A percentile compares a stretch with the other conserved stretches of the same genome.
phyloP scores from a whole-genome alignment of 495 filamentous ascomycete species.

The Penicillium parvum region DNA sequence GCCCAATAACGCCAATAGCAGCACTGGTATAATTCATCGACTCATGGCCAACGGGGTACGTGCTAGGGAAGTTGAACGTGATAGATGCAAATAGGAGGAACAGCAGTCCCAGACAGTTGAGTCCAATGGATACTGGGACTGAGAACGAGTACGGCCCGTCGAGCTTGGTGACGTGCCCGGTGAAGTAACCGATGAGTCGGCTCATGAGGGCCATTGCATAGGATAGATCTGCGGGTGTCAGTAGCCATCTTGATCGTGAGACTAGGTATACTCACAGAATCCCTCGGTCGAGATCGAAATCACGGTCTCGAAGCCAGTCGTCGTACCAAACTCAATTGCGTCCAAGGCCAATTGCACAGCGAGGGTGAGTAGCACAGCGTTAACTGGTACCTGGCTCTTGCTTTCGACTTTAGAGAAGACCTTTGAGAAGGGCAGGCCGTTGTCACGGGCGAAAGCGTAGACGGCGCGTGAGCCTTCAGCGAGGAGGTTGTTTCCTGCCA shows the following conservation, averaged over 20 bases:
- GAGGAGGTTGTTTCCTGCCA: slow-evolving; percentile 39
- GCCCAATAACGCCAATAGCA: slow-evolving; percentile 49
- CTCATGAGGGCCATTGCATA: slow-evolving; percentile 53
- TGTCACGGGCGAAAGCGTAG: slow-evolving; percentile 47
- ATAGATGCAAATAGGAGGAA: slow-evolving; percentile 52
- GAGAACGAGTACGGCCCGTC: slow-evolving; percentile 34
- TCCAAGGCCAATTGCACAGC: slow-evolving; percentile 52
- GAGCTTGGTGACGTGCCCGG: slow-evolving; percentile 35
- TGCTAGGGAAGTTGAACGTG: slow-evolving; percentile 55
- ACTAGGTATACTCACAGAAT: slow-evolving; percentile 43
- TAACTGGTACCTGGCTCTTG: slow-evolving; percentile 42
- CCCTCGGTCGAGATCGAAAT: slow-evolving; percentile 54
- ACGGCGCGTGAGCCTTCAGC: slow-evolving; percentile 43
- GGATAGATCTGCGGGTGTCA: slow-evolving; percentile 44
- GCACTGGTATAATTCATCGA: slow-evolving; percentile 60
- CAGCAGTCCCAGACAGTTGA: slow-evolving; percentile 49
- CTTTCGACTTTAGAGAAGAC: slow-evolving; percentile 37
- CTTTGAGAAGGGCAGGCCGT: slow-evolving; percentile 44
- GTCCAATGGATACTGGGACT: slow-evolving; percentile 37
- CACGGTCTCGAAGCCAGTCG: slow-evolving; percentile 54
- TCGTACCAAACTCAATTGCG: slow-evolving; percentile 54
- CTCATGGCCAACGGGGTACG: slow-evolving; percentile 43
- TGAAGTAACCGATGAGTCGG: slow-evolving; percentile 47
- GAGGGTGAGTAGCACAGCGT: slow-evolving; percentile 46
- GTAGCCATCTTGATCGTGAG: not conserved